These are phyloP conservation scores for Penicillium crystallinum DNA, from an alignment of 495 filamentous ascomycete genomes.

Conservation along the genomic window DNA sequence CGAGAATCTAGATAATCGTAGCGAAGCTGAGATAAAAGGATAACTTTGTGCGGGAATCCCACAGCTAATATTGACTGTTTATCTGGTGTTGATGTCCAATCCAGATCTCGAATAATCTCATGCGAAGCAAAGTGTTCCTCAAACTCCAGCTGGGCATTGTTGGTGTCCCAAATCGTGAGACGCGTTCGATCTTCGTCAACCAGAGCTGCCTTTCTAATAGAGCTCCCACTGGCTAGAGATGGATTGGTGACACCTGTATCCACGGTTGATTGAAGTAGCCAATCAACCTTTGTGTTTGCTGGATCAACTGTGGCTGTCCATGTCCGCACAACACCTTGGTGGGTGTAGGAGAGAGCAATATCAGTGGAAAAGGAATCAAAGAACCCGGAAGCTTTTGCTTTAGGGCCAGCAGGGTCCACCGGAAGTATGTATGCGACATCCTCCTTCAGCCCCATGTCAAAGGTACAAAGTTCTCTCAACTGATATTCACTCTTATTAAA, in stretches of 20 bases:
- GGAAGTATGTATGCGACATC: slow-evolving; percentile 80
- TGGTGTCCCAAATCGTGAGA: slow-evolving; percentile 88
- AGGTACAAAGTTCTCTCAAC: slow-evolving; percentile 64
- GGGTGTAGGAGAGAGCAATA: slow-evolving; percentile 81
- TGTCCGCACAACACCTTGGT: slow-evolving; percentile 68
- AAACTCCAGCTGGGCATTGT: slow-evolving; percentile 76
- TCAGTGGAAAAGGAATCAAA: slow-evolving; percentile 85
- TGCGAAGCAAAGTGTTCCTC: slow-evolving; percentile 64
- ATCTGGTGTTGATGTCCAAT: slow-evolving; percentile 93
- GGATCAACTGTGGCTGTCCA: slow-evolving; percentile 78
- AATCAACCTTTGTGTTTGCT: slow-evolving; percentile 55
- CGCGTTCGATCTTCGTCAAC: slow-evolving; percentile 68
- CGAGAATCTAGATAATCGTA: slow-evolving; percentile 89
- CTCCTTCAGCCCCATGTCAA: slow-evolving; percentile 65
- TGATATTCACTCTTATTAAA: slow-evolving; percentile 25
- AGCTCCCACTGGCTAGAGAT: slow-evolving; percentile 78
- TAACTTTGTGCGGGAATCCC: slow-evolving; percentile 78
- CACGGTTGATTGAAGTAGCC: slow-evolving; percentile 78
- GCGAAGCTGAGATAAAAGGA: slow-evolving; percentile 84
- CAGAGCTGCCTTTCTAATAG: slow-evolving; percentile 79
- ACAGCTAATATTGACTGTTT: slow-evolving; percentile 87
- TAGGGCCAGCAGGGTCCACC: slow-evolving; percentile 81
- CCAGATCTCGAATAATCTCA: slow-evolving; percentile 78
- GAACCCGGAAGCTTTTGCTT: slow-evolving; percentile 67
- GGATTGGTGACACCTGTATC: slow-evolving; percentile 72